Evolutionary conservation across 768 basidiomycete species (phyloP).

Genomic region (Boletus rubescentipes): DNA sequence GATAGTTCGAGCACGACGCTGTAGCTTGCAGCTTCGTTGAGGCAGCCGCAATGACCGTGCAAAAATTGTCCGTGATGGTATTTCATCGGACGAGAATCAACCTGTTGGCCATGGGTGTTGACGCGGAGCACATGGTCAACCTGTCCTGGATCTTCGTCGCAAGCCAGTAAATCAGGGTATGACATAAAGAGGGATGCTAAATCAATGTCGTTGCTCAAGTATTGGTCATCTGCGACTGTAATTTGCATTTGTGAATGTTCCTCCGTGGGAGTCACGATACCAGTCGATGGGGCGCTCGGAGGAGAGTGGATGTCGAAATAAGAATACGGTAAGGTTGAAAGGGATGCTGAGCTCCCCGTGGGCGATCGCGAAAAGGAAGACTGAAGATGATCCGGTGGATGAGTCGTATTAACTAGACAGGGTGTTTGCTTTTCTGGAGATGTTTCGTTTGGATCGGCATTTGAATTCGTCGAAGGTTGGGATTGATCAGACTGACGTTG

Average conservation of each 20-base stretch:
- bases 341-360: slow-evolving; percentile 28
- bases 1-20: slow-evolving; percentile 65
- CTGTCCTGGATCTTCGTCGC: slow-evolving; percentile 13
- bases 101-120: background rate
- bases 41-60: slow-evolving; percentile 54
- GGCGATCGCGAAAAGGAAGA: slow-evolving; percentile 32
- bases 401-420: slow-evolving; percentile 2
- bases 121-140: slow-evolving; percentile 4
- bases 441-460: slow-evolving; percentile 5
- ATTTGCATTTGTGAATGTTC: slow-evolving; percentile 38
- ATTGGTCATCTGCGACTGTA: slow-evolving; percentile 22
- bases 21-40: slow-evolving; percentile 54
- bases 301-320: slow-evolving; percentile 24
- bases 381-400: slow-evolving; percentile 27
- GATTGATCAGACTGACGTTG: slow-evolving; percentile 2
- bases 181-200: slow-evolving; percentile 42
- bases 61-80: slow-evolving; percentile 11
- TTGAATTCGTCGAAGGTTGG: background rate
- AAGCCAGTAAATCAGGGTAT: slow-evolving; percentile 26
- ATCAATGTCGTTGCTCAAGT: slow-evolving; percentile 40
- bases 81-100: slow-evolving; percentile 13
- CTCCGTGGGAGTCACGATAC: slow-evolving; percentile 46
- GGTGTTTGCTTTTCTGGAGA: background rate
- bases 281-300: slow-evolving; percentile 31
- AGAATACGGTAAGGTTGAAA: slow-evolving; percentile 12